phyloP scores from a whole-genome alignment of 139 green algal genomes.

The Chlamydomonas sphaeroides region DNA sequence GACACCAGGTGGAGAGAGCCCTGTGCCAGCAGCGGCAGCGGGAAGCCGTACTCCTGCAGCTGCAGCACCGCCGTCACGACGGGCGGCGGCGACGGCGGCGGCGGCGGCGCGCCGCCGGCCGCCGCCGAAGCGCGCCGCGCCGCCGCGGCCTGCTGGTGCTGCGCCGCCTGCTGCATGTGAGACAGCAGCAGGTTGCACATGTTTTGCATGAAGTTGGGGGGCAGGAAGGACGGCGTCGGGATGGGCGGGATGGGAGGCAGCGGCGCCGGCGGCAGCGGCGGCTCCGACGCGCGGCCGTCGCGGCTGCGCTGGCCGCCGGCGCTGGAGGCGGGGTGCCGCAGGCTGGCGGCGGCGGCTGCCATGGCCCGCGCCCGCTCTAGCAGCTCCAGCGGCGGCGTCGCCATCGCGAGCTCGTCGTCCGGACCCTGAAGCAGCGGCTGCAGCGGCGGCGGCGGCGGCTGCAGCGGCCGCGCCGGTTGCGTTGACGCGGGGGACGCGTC shows the following conservation, averaged over 20 bases:
- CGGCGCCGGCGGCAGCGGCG: no score
- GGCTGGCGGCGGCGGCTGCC: no score
- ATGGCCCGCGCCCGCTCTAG: no score
- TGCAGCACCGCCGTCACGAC: slow-evolving; percentile 10
- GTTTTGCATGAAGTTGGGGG: slow-evolving; percentile 14
- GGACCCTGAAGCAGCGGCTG: no score
- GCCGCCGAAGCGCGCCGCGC: not conserved
- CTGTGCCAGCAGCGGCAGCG: slow-evolving; percentile 3
- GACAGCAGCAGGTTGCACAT: slow-evolving; percentile 6
- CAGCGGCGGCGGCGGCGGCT: no score
- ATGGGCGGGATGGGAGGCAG: not conserved
- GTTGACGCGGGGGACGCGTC: no score
- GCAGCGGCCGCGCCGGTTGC: no score
- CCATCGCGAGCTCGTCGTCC: no score
- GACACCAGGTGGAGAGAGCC: not conserved
- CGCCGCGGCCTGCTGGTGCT: not conserved
- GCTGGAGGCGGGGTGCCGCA: not conserved
- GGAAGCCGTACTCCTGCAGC: not conserved
- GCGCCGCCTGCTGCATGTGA: not conserved
- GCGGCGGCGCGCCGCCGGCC: not conserved
- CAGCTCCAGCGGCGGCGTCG: no score
- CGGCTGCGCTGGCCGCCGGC: not conserved
- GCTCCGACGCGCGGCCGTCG: no score
- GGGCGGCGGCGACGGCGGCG: not conserved
- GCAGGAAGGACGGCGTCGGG: not conserved